phyloP scores from a whole-genome alignment of 768 basidiomycete genomes.

The Omphalotus guepiniiformis region DNA sequence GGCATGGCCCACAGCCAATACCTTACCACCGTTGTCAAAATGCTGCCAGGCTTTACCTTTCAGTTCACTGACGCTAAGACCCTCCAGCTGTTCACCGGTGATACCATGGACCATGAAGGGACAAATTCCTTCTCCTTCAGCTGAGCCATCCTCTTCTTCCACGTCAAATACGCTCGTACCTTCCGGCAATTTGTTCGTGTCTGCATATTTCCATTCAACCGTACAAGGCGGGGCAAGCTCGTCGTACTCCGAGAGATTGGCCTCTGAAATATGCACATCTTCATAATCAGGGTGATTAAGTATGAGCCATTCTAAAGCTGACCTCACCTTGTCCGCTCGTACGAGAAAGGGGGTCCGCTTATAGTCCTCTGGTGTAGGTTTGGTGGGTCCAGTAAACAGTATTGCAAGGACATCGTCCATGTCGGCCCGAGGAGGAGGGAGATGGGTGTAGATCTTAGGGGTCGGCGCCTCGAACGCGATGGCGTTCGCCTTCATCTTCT shows the following conservation, averaged over 20 bases:
- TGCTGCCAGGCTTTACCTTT: slow-evolving; percentile 23
- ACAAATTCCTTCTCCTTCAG: slow-evolving; percentile 17
- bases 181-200: slow-evolving; percentile 19
- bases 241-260: slow-evolving; percentile 21
- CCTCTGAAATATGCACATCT: slow-evolving; percentile 26
- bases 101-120: slow-evolving; percentile 24
- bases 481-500: slow-evolving; percentile 7
- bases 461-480: slow-evolving; percentile 13
- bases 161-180: slow-evolving; percentile 19
- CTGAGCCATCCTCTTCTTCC: slow-evolving; percentile 15
- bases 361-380: slow-evolving; percentile 24
- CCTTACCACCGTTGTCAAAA: slow-evolving; percentile 18
- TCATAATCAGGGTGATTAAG: slow-evolving; percentile 30
- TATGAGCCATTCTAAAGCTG: slow-evolving; percentile 31
- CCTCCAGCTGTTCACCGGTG: slow-evolving; percentile 13
- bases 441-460: slow-evolving; percentile 12
- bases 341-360: slow-evolving; percentile 25
- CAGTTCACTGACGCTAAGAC: slow-evolving; percentile 8
- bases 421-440: slow-evolving; percentile 20
- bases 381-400: slow-evolving; percentile 25
- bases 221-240: slow-evolving; percentile 18
- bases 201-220: slow-evolving; percentile 13
- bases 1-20: slow-evolving; percentile 26
- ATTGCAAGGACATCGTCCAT: slow-evolving; percentile 30
- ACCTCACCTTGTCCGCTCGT: slow-evolving; percentile 16